Evolutionary conservation across 805 yeast species (phyloP).

Genomic region (Nakazawaea holstii): DNA sequence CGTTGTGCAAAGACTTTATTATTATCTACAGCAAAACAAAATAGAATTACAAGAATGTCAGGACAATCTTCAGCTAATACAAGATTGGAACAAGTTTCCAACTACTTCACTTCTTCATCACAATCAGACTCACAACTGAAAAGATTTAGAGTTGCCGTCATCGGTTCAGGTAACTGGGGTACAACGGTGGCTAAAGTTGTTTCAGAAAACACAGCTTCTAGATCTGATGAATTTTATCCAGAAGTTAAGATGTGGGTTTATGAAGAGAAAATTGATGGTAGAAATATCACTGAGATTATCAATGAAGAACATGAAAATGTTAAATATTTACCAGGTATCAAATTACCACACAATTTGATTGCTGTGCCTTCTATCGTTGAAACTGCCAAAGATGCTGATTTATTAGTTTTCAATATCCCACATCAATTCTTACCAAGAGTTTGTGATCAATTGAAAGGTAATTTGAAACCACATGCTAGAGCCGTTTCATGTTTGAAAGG

Average conservation of each 20-base stretch:
- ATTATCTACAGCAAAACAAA: too few species aligned
- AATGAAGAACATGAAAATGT: slow-evolving; percentile 91
- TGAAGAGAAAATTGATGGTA: slow-evolving; percentile 77
- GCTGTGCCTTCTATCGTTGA: slow-evolving; percentile 83
- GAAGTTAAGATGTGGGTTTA: slow-evolving; percentile 96
- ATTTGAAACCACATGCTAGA: slow-evolving; percentile 63
- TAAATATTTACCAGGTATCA: slow-evolving; percentile 85
- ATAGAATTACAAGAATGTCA: slow-evolving; percentile 4
- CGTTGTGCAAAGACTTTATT: too few species aligned
- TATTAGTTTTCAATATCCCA: slow-evolving; percentile 90
- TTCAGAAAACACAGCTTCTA: slow-evolving; percentile 76
- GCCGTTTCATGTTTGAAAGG: slow-evolving; percentile 97
- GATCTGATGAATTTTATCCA: slow-evolving; percentile 65
- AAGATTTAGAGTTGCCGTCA: slow-evolving; percentile 56
- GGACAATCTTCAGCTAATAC: neutral
- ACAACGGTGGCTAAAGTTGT: slow-evolving; percentile 94
- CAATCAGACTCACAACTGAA: neutral
- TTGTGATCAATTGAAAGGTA: slow-evolving; percentile 70
- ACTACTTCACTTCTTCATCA: slow-evolving; percentile 1
- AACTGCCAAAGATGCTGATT: slow-evolving; percentile 77
- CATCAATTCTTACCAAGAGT: slow-evolving; percentile 89
- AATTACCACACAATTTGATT: slow-evolving; percentile 76
- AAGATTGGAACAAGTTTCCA: slow-evolving; percentile 11
- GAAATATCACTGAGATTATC: slow-evolving; percentile 83
- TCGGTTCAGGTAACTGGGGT: slow-evolving; percentile 99